Evolutionary conservation across 148 eudicot genomes (phyloP).

Genomic region (Persicaria maculosa): DNA sequence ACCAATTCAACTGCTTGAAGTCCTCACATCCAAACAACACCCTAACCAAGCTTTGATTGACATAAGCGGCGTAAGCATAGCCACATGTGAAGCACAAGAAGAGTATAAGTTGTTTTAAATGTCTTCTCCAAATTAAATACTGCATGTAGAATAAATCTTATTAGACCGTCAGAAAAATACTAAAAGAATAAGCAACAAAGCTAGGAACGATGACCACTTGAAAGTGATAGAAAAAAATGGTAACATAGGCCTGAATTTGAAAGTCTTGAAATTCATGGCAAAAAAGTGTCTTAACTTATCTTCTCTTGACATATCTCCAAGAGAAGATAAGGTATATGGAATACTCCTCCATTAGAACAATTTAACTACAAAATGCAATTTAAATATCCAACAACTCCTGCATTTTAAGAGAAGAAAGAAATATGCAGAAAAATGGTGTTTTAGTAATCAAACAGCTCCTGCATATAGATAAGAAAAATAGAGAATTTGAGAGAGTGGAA

Average conservation of each 20-base stretch:
- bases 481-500: no score
- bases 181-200: not conserved
- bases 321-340: not conserved
- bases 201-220: not conserved
- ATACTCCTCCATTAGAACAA: not conserved
- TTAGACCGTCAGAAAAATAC: slow-evolving; percentile 7
- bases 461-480: no score
- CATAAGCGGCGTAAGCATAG: slow-evolving; percentile 78
- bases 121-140: slow-evolving; percentile 92
- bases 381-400: not conserved
- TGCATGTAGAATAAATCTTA: slow-evolving; percentile 29
- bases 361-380: not conserved
- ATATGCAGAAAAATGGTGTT: no score
- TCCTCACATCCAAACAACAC: no score
- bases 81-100: slow-evolving; percentile 97
- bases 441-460: no score
- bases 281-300: not conserved
- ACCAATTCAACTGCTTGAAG: no score
- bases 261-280: not conserved
- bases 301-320: not conserved
- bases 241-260: not conserved
- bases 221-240: not conserved
- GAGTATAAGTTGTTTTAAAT: slow-evolving; percentile 81
- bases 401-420: no score
- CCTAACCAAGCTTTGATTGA: no score